phyloP scores from a whole-genome alignment of 495 filamentous ascomycete genomes.

The Xanthoparmelia taractica region DNA sequence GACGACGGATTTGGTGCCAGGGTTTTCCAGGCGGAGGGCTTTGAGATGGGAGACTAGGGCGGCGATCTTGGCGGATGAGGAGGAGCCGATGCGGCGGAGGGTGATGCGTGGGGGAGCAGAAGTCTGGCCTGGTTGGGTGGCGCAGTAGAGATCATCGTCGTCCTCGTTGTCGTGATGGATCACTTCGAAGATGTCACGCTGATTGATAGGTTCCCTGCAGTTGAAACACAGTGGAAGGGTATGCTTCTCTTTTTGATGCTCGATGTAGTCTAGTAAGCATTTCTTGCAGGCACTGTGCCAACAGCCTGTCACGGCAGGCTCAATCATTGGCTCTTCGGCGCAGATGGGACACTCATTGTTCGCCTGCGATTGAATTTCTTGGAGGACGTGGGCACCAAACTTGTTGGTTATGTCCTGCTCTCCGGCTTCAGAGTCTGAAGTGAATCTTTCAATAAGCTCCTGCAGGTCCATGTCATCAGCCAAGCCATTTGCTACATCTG shows the following conservation, averaged over 20 bases:
- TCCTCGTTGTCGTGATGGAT: conserved; percentile 46
- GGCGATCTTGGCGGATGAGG: conserved; percentile 82
- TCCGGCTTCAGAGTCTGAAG: conserved; percentile 55
- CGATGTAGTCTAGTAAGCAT: conserved; percentile 79
- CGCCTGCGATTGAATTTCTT: conserved; percentile 83
- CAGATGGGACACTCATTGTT: conserved; percentile 91
- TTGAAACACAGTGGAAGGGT: conserved; percentile 75
- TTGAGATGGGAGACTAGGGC: conserved; percentile 68
- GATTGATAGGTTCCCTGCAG: conserved; percentile 75
- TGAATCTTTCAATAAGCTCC: conserved; percentile 75
- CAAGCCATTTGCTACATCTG: conserved; percentile 68
- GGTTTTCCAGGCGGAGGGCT: conserved; percentile 48
- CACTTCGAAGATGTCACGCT: conserved; percentile 84
- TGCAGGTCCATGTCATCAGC: conserved; percentile 96
- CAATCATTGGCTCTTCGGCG: conserved; percentile 86
- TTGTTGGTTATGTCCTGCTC: conserved; percentile 38
- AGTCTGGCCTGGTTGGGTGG: conserved; percentile 32
- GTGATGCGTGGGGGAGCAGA: conserved; percentile 55
- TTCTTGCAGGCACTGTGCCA: conserved; percentile 96
- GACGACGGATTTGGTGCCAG: conserved; percentile 78
- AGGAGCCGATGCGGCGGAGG: conserved; percentile 68
- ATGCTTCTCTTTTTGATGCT: conserved; percentile 70
- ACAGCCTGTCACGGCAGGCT: conserved; percentile 88
- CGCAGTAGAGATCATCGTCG: conserved; percentile 31
- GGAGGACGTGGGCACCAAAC: conserved; percentile 78